Conservation (phyloP, 192 early-diverging fungal species). For the Backusella parvicylindrica region DNA sequence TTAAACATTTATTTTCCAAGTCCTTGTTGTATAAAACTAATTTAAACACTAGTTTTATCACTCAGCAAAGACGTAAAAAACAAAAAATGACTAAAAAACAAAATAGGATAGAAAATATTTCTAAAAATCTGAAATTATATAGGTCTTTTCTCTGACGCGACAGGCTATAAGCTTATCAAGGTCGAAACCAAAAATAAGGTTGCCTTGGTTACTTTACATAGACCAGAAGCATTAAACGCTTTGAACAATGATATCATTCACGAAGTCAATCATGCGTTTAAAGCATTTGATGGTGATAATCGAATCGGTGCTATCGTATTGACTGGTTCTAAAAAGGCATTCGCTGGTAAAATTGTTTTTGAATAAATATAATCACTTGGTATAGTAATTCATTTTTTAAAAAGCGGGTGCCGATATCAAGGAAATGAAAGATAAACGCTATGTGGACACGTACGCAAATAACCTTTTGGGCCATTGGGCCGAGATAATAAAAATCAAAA, state of each 20-base stretch:
- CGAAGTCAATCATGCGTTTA: conserved; percentile 87
- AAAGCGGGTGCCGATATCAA: conserved; percentile 96
- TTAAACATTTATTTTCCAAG: not conserved
- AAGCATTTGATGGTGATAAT: conserved; percentile 70
- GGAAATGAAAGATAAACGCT: conserved; percentile 89
- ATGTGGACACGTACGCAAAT: conserved; percentile 81
- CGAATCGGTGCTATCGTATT: conserved; percentile 87
- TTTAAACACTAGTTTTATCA: not conserved
- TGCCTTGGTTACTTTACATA: not conserved
- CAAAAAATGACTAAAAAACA: not conserved
- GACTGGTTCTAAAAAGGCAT: conserved; percentile 92
- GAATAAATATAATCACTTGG: not conserved
- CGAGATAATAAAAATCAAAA: conserved; percentile 82
- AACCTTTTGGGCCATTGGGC: conserved; percentile 96
- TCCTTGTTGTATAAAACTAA: not conserved
- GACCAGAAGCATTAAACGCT: conserved; percentile 2
- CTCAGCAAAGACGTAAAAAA: not conserved
- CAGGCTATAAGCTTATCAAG: not conserved
- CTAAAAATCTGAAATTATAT: no score
- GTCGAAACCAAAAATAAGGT: not conserved
- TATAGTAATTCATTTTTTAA: not conserved
- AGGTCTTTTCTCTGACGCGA: not conserved
- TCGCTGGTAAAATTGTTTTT: conserved; percentile 66
- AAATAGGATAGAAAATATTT: not conserved
- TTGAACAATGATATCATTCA: conserved; percentile 46